These are phyloP conservation scores for Moringa oleifera DNA, from an alignment of 345 rosid genomes.

Conservation along the genomic window DNA sequence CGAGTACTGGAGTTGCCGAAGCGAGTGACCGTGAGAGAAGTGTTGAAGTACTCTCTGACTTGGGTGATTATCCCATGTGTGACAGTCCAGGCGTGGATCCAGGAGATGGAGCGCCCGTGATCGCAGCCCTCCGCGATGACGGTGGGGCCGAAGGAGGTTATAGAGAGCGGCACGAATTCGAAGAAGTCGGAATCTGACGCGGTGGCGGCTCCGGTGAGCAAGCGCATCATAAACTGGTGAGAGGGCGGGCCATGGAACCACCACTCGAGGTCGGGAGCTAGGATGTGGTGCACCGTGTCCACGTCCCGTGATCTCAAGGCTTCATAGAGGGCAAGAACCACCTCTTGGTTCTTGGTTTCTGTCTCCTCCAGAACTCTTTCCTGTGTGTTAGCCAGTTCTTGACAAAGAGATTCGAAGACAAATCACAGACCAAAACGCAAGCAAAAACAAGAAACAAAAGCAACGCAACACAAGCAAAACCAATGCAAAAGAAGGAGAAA, in stretches of 20 bases:
- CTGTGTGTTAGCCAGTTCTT: slow-evolving; percentile 71
- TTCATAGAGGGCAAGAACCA: slow-evolving; percentile 85
- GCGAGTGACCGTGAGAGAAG: slow-evolving; percentile 85
- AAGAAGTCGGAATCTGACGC: slow-evolving; percentile 28
- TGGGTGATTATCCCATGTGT: slow-evolving; percentile 88
- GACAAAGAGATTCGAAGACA: slow-evolving; percentile 6
- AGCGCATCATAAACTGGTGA: slow-evolving; percentile 97
- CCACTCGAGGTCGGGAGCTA: slow-evolving; percentile 90
- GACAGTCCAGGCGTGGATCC: slow-evolving; percentile 98
- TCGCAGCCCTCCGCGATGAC: slow-evolving; percentile 90
- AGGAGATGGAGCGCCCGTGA: slow-evolving; percentile 45
- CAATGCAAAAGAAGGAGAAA: neutral
- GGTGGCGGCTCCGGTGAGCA: slow-evolving; percentile 60
- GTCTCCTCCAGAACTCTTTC: slow-evolving; percentile 52
- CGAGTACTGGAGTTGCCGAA: slow-evolving; percentile 28
- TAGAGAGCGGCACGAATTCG: slow-evolving; percentile 40
- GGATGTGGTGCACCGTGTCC: slow-evolving; percentile 57
- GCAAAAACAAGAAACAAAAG: no score
- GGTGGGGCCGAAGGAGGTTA: slow-evolving; percentile 55
- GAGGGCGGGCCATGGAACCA: slow-evolving; percentile 99
- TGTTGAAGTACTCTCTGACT: slow-evolving; percentile 90
- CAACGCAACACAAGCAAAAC: no score
- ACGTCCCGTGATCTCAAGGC: slow-evolving; percentile 83
- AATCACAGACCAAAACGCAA: no score
- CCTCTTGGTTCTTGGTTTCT: slow-evolving; percentile 51